Conservation (phyloP, 345 rosid genomes). For the Eucalyptus sp. region DNA sequence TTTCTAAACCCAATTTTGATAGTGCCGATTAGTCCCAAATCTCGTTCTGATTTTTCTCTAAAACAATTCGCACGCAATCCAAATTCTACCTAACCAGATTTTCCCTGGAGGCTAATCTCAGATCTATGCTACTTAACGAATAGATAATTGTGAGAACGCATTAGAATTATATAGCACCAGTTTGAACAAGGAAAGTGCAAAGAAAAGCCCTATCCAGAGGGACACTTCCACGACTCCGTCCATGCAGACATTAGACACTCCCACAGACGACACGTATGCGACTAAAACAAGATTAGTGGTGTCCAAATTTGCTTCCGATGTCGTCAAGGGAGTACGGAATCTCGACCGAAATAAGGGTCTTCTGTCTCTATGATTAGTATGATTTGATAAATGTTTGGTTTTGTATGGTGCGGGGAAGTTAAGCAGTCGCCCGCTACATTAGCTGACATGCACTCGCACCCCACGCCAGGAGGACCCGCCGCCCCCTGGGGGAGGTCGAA, state of each 20-base stretch:
- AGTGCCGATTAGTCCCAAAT: not conserved
- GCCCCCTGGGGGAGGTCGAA: not conserved
- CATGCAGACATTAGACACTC: not conserved
- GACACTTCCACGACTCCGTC: not conserved
- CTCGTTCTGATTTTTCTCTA: not conserved
- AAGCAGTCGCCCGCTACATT: not conserved
- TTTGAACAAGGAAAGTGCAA: not conserved
- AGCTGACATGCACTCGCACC: not conserved
- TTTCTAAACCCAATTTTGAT: not conserved
- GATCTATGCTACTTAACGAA: not conserved
- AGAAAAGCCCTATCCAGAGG: not conserved
- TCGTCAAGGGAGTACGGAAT: not conserved
- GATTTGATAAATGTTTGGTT: not conserved
- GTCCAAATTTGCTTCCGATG: not conserved
- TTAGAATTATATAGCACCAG: not conserved
- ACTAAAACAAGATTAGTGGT: not conserved
- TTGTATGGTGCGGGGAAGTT: not conserved
- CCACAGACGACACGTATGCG: not conserved
- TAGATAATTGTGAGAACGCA: not conserved
- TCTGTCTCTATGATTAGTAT: not conserved
- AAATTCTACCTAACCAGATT: not conserved
- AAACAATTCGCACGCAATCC: not conserved
- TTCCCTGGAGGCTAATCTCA: not conserved
- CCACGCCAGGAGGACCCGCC: not conserved
- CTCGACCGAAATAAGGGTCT: not conserved